A percentile compares a stretch with the other conserved stretches of the same genome.
These are phyloP conservation scores for Tolypocladium sp. DNA, from an alignment of 2,329 filamentous ascomycete genomes.

Conservation along the genomic window DNA sequence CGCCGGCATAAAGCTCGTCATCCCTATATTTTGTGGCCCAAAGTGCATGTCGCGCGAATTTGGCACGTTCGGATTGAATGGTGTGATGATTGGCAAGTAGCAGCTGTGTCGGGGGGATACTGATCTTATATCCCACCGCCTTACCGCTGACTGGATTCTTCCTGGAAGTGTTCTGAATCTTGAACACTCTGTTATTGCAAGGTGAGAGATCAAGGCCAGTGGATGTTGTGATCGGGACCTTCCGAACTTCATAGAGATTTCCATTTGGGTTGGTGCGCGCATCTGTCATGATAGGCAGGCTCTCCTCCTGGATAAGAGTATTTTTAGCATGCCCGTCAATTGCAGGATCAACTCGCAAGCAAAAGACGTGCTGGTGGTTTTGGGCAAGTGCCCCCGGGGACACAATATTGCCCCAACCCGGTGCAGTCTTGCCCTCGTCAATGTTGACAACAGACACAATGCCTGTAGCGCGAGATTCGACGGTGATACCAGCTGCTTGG, in stretches of 20 bases:
- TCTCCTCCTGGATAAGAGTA: slow-evolving; percentile 36
- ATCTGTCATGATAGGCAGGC: slow-evolving; percentile 32
- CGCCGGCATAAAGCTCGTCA: slow-evolving; percentile 33
- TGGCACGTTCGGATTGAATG: slow-evolving; percentile 27
- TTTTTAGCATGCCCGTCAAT: slow-evolving; percentile 52
- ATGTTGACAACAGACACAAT: slow-evolving; percentile 36
- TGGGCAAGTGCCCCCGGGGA: slow-evolving; percentile 50
- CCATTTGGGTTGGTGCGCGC: slow-evolving; percentile 38
- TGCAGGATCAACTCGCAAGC: slow-evolving; percentile 50
- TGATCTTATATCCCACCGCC: slow-evolving; percentile 38
- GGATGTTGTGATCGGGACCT: slow-evolving; percentile 34
- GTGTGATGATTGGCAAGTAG: slow-evolving; percentile 30
- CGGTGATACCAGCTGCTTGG: slow-evolving; percentile 33
- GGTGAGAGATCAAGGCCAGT: slow-evolving; percentile 39
- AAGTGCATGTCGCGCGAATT: slow-evolving; percentile 32
- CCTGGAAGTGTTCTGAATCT: slow-evolving; percentile 35
- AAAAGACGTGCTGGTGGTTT: slow-evolving; percentile 61
- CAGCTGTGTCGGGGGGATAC: slow-evolving; percentile 26
- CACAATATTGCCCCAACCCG: slow-evolving; percentile 53
- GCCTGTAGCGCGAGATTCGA: slow-evolving; percentile 26
- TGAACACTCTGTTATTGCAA: slow-evolving; percentile 37
- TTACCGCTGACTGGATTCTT: slow-evolving; percentile 33
- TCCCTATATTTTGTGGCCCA: slow-evolving; percentile 38
- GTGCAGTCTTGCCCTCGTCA: slow-evolving; percentile 42
- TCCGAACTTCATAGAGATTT: slow-evolving; percentile 29